Evolutionary conservation across 139 green algal genomes (phyloP), one percentile per base, ranked within the genome.

Genomic region (Chlamydomonas incerta): DNA sequence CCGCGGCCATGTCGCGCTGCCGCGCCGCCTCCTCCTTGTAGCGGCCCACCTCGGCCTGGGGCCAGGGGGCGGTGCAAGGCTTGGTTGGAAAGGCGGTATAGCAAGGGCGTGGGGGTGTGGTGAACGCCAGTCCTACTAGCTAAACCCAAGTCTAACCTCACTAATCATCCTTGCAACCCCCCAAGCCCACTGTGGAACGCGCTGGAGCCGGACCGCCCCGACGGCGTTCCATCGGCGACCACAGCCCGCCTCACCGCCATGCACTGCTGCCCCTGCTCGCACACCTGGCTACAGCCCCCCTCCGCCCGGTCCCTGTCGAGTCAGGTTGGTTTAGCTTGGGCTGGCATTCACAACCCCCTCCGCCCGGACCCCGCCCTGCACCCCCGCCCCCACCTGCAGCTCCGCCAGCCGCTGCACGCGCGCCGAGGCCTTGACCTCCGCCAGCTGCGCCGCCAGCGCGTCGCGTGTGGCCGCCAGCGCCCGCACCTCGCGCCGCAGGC

Each of bases 401-500:
- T 79, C 80, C 68, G 66, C 46, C 34, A 80, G 55, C 52, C 35
- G 35, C 80, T 70, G 67, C 50, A 55, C 68, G 14, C 52, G 52
- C 10, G 52, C n/a, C 23, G 26, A 21, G 5, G 46, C 21, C 80
- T 60, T 79, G 5, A 80, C 10, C 52, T 77, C 68, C 67, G 55
- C 80, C 50, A 86, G 68, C 80, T 86, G 68, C 2, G 55, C 34
- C 35, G 80, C 80, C 68, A 86, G 80, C 5, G 80, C 80, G 34
- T 86, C 80, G 18, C 80, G 34, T 0, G 80, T 86, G 26, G 80
- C 80, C 34, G 68, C 55, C 80, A 86, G 68, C 11, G 58, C 9
- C 14, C 80, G 68, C 37, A 86, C 29, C 68, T 86, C 52, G 13
- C 68, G 37, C 50, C 33, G 17, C 34, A 86, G 69, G 33, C 33